Conservation (phyloP, 306 rosid species). For the Cotoneaster glaucophyllus region DNA sequence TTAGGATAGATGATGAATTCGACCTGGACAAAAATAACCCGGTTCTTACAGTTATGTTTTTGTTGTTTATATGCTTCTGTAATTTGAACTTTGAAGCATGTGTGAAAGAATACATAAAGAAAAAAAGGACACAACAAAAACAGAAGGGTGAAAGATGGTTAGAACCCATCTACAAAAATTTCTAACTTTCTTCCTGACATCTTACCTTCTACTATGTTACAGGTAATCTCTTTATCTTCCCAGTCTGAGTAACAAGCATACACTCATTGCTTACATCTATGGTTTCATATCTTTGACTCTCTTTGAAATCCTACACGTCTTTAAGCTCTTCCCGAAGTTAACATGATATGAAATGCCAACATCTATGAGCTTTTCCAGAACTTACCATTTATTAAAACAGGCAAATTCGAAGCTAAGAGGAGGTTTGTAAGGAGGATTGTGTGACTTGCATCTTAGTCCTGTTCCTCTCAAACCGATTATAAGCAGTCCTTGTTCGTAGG, state of each 20-base stretch:
- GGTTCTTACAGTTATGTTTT: neutral
- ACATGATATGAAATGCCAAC: neutral
- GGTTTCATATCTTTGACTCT: neutral
- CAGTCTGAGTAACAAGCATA: neutral
- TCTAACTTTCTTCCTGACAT: neutral
- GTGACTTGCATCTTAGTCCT: constrained; percentile 1
- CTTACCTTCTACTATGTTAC: neutral
- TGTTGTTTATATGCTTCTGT: neutral
- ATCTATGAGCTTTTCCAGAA: neutral
- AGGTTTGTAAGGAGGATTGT: neutral
- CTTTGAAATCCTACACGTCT: neutral
- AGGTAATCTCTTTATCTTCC: neutral
- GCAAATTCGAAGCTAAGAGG: neutral
- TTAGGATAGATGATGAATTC: neutral
- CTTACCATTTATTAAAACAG: neutral
- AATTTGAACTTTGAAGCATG: neutral
- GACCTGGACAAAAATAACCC: neutral
- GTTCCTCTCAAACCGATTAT: constrained; percentile 37
- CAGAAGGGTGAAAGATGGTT: neutral
- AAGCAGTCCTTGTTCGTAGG: constrained; percentile 56
- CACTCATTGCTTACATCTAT: neutral
- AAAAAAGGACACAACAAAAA: neutral
- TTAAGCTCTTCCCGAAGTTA: neutral
- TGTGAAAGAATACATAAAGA: neutral
- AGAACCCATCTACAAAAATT: neutral